Evolutionary conservation across 2,329 filamentous ascomycete genomes (phyloP), one percentile per base, ranked within the genome.

Genomic region (Conoideocrella luteorostrata): DNA sequence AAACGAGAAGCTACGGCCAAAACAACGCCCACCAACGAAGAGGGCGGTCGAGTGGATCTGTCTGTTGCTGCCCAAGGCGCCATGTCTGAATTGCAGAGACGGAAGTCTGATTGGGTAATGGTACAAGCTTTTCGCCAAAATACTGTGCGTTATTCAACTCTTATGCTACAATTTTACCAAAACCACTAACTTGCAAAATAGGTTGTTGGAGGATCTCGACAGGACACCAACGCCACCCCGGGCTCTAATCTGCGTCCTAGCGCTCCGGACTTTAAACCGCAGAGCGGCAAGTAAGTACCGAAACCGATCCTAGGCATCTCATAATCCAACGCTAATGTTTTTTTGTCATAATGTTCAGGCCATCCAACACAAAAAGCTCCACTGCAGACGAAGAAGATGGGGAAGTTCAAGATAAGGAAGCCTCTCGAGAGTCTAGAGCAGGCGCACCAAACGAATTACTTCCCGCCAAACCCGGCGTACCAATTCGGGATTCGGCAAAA

Each of bases 31-130:
- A 70, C 70, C 15, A 72, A 69, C 49, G 75, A 74, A 50, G 71
- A 76, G 41, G 78, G 79, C 32, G 69, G 77, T 42, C 77, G 86
- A 41, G 78, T 83, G n/a, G 86, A 91, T 64, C 67, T 91, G 36
- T 82, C 86, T 34, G 80, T 88, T 15, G 78, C 84, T 7, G 84
- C 85, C 1, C 80, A 82, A 54, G 86, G 84, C 12, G 75, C 86
- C 17, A 73, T 84, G 53, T 86, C 81, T 13, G 80, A 84, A 47
- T 69, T 91, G 42, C 81, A 82, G 58, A 82, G 77, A 53, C 71
- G 77, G 48, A 78, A 84, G 51, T 69, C 75, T 34, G 75, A 77
- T 59, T 89, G 84, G 84, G 75, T 88, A 24, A 75, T 86, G 62
- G 82, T 87, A 29, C 83, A 87, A 56, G 81, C 80, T 33, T 91